Base-by-base conservation (phyloP, 371 early-diverging fungal species). In the Rhizopus arrhizus region DNA sequence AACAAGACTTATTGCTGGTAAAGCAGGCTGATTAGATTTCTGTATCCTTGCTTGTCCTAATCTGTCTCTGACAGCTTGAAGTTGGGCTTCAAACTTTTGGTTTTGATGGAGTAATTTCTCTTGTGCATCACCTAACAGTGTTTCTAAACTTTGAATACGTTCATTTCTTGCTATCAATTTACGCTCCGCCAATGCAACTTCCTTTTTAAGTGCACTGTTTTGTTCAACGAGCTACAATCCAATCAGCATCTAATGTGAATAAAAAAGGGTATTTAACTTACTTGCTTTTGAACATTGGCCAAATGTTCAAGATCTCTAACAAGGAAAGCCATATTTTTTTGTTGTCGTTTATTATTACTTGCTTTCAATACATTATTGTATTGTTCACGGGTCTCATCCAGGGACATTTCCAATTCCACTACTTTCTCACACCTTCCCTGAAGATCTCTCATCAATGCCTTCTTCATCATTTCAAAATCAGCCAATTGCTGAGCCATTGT, bases 401-500 rank as follows among this genome's bases (percentile, higher is more conserved):
- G 78, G 3, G 91, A 86, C 70, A 95, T 89, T 74, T 96, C 96
- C 28, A 96, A 86, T 78, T 96, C 96, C 16, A 96, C 92, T 6
- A 80, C 92, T 80, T 93, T 93, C 69, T 96, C 95, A 80, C 96
- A 96, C 43, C 95, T 89, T 77, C 89, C 86, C 73, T 95, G 94
- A 46, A 97, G 86, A 69, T 96, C 97, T 31, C 91, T 86, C 95
- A 96, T 94, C 61, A 97, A 77, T 13, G 93, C 90, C 82, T 94
- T 93, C 83, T 95, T 95, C 93, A 95, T 95, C 56, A 90, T 86
- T 65, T 96, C 96, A 78, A 94, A 96, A 57, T 97, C 96, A n/a
- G 86, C 81, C 49, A 96, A 82, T 66, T 95, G 95, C 69, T 91
- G 88, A 9, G 89, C 75, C 95, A 95, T 94, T 4, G 85, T 84